A percentile compares a stretch with the other conserved stretches of the same genome.
phyloP scores from a whole-genome alignment of 148 eudicot species.

The Limonium bicolor region DNA sequence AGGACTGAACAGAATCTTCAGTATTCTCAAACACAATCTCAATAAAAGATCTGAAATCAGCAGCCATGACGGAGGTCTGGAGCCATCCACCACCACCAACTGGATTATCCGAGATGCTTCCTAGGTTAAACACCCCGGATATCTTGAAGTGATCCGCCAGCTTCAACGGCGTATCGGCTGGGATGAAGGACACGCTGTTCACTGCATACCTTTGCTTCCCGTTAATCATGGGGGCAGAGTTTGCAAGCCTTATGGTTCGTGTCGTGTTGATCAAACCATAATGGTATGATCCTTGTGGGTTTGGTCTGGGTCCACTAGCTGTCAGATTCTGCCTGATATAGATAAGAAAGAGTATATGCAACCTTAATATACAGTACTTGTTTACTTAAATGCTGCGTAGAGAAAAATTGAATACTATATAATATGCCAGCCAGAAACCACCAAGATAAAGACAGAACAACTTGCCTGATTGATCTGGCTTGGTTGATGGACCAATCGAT shows the following conservation, averaged over 20 bases:
- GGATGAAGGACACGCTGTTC: slow-evolving; percentile 14
- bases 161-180: slow-evolving; percentile 15
- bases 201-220: slow-evolving; percentile 14
- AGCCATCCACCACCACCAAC: slow-evolving; percentile 6
- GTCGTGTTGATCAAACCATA: slow-evolving; percentile 15
- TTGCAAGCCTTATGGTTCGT: slow-evolving; percentile 10
- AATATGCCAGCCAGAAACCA: too few species aligned
- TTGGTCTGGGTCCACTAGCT: slow-evolving; percentile 12
- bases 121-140: slow-evolving; percentile 8
- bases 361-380: too few species aligned
- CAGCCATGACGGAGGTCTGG: slow-evolving; percentile 4
- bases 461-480: slow-evolving; percentile 56
- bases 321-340: too few species aligned
- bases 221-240: slow-evolving; percentile 6
- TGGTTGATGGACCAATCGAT: slow-evolving; percentile 48
- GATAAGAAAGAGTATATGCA: too few species aligned
- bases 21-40: slow-evolving; percentile 10
- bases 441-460: too few species aligned
- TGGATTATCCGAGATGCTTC: slow-evolving; percentile 11
- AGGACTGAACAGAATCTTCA: slow-evolving; percentile 7
- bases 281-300: slow-evolving; percentile 13
- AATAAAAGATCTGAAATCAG: slow-evolving; percentile 5
- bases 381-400: too few species aligned
- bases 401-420: too few species aligned
- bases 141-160: slow-evolving; percentile 12